These are phyloP conservation scores for Ambispora gerdemannii DNA, from an alignment of 192 early-diverging fungal genomes.

Conservation along the genomic window DNA sequence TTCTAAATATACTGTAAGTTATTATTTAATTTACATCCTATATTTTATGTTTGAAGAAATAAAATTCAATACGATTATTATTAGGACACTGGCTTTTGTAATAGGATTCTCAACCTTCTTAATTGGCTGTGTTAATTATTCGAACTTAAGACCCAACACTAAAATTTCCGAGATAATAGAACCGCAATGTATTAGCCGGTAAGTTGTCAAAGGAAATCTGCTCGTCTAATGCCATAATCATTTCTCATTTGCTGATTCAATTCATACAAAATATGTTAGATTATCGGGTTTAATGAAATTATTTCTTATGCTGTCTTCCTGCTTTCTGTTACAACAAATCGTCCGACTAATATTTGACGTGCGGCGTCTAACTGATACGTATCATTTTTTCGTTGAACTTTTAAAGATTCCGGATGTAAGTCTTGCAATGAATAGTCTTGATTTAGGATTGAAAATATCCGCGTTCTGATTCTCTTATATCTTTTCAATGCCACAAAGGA, in stretches of 20 bases:
- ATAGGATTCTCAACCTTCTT: slow-evolving; percentile 87
- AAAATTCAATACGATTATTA: slow-evolving; percentile 19
- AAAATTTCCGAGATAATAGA: slow-evolving; percentile 73
- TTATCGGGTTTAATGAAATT: slow-evolving; percentile 56
- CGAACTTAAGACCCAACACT: slow-evolving; percentile 65
- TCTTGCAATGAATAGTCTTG: neutral
- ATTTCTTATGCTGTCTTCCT: slow-evolving; percentile 61
- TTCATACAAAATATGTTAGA: slow-evolving; percentile 29
- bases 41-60: slow-evolving; percentile 7
- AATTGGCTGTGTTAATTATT: slow-evolving; percentile 86
- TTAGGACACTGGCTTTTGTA: slow-evolving; percentile 82
- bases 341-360: slow-evolving; percentile 65
- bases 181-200: slow-evolving; percentile 70
- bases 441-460: neutral
- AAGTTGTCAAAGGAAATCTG: slow-evolving; percentile 37
- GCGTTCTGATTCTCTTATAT: slow-evolving; percentile 20
- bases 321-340: slow-evolving; percentile 77
- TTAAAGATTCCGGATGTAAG: slow-evolving; percentile 74
- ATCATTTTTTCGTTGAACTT: slow-evolving; percentile 78
- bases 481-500: slow-evolving; percentile 40
- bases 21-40: neutral
- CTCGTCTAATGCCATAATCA: slow-evolving; percentile 1
- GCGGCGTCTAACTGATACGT: slow-evolving; percentile 73
- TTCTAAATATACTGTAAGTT: slow-evolving; percentile 77
- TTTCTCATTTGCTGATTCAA: slow-evolving; percentile 12